A percentile compares a stretch with the other conserved stretches of the same genome.
Conservation (phyloP, 2,329 filamentous ascomycete species). For the Paecilomyces sp. region DNA sequence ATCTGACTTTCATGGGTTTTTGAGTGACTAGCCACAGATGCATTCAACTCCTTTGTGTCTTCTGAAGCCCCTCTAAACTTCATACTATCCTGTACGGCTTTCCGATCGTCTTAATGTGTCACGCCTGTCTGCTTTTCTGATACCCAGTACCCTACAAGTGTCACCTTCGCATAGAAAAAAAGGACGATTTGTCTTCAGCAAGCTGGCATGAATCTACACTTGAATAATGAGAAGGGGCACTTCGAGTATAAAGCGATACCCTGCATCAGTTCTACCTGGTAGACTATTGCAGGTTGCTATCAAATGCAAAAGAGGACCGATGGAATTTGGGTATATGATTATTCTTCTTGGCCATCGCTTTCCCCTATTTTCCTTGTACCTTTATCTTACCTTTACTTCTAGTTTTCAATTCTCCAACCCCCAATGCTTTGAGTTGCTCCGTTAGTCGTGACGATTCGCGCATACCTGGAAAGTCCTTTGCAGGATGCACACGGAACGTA, state of each 20-base stretch:
- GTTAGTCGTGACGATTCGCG: constrained; percentile 31
- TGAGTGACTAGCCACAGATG: neutral
- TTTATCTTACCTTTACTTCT: constrained; percentile 29
- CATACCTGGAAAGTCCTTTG: constrained; percentile 41
- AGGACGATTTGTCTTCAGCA: neutral
- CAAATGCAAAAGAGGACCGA: too few species aligned
- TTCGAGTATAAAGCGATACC: neutral
- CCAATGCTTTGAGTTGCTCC: constrained; percentile 32
- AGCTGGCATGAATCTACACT: neutral
- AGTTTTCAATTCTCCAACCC: constrained; percentile 35
- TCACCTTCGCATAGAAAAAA: neutral
- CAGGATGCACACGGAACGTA: constrained; percentile 34
- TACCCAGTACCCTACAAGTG: neutral
- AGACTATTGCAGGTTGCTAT: too few species aligned
- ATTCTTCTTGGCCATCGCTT: neutral
- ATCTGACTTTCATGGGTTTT: neutral
- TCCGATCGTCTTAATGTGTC: neutral
- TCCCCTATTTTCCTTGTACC: constrained; percentile 17
- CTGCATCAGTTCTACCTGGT: neutral
- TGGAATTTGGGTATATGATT: neutral
- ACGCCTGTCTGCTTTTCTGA: neutral
- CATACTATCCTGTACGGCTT: neutral
- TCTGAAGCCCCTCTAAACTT: neutral
- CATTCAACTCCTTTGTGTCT: neutral
- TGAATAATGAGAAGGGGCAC: neutral